These are phyloP conservation scores for Tolypocladium sp. DNA, from an alignment of 2,329 filamentous ascomycete genomes.

Conservation along the genomic window DNA sequence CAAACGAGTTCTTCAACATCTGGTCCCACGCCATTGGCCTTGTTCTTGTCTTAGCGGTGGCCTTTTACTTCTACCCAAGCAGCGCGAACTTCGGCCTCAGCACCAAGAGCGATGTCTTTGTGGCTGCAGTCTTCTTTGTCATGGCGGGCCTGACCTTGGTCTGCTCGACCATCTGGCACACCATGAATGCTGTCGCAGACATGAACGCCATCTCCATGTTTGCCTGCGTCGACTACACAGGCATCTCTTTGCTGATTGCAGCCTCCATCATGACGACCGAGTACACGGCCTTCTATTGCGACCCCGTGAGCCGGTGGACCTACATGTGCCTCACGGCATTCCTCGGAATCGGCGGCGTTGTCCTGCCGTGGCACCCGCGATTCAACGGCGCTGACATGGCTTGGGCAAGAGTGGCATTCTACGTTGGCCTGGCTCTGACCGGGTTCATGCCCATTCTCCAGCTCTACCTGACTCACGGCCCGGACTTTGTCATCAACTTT, in stretches of 20 bases:
- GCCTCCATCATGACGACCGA: conserved; percentile 97
- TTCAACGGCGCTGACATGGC: conserved; percentile 93
- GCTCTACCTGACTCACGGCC: conserved; percentile 66
- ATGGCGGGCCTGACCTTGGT: conserved; percentile 90
- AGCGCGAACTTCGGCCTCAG: conserved; percentile 80
- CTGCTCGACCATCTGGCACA: conserved; percentile 96
- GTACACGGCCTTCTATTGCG: conserved; percentile 98
- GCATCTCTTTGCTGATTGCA: conserved; percentile 88
- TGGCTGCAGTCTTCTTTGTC: conserved; percentile 92
- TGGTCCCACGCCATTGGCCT: conserved; percentile 92
- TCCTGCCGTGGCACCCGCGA: conserved; percentile 89
- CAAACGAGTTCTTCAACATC: conserved; percentile 95
- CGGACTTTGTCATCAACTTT: conserved; percentile 77
- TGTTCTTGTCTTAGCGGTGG: conserved; percentile 76
- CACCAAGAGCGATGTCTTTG: conserved; percentile 79
- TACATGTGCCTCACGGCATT: conserved; percentile 78
- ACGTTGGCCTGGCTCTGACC: conserved; percentile 75
- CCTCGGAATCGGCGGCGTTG: conserved; percentile 77
- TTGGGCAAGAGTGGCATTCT: conserved; percentile 88
- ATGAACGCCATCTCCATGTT: conserved; percentile 86
- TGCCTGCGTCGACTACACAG: conserved; percentile 96
- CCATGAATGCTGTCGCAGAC: conserved; percentile 94
- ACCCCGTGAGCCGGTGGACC: conserved; percentile 73
- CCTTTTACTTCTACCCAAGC: conserved; percentile 92
- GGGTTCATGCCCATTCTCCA: conserved; percentile 86